These are phyloP conservation scores for Apophysomyces ossiformis DNA, from an alignment of 371 early-diverging fungal species.

Conservation along the genomic window DNA sequence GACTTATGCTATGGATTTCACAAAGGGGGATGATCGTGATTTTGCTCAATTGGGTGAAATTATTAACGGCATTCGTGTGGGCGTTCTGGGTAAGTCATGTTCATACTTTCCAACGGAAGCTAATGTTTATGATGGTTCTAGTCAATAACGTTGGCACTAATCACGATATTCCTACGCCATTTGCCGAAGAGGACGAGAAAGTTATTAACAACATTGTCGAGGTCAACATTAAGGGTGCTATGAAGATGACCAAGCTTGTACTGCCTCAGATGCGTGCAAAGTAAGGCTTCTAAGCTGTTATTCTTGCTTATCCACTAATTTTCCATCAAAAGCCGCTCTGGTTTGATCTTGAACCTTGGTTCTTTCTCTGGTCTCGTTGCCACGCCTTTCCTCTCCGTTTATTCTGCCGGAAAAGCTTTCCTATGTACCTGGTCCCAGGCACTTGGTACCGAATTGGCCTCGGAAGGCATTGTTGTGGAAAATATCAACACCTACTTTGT, in stretches of 20 bases:
- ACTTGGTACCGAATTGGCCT: constrained; percentile 83
- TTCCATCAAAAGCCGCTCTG: constrained; percentile 59
- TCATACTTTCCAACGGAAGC: neutral
- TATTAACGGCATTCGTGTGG: constrained; percentile 63
- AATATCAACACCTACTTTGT: constrained; percentile 95
- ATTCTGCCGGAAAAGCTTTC: constrained; percentile 96
- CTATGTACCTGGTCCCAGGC: constrained; percentile 90
- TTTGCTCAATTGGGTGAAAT: constrained; percentile 70
- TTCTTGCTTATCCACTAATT: constrained; percentile 2
- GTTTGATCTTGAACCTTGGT: constrained; percentile 93
- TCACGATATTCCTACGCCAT: constrained; percentile 86
- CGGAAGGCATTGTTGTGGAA: constrained; percentile 82
- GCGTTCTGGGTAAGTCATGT: constrained; percentile 63
- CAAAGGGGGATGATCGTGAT: constrained; percentile 63
- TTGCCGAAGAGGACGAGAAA: constrained; percentile 76
- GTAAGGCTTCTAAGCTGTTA: constrained; percentile 26
- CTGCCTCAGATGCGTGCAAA: constrained; percentile 75
- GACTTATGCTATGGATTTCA: constrained; percentile 85
- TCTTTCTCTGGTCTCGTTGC: constrained; percentile 92
- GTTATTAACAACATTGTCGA: constrained; percentile 79
- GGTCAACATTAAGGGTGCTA: constrained; percentile 86
- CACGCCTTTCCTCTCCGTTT: constrained; percentile 88
- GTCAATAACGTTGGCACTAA: constrained; percentile 95
- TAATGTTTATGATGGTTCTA: constrained; percentile 19
- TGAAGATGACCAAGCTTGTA: constrained; percentile 85